Conservation (phyloP, 2,329 filamentous ascomycete species). For the Aspergillus brasiliensis region DNA sequence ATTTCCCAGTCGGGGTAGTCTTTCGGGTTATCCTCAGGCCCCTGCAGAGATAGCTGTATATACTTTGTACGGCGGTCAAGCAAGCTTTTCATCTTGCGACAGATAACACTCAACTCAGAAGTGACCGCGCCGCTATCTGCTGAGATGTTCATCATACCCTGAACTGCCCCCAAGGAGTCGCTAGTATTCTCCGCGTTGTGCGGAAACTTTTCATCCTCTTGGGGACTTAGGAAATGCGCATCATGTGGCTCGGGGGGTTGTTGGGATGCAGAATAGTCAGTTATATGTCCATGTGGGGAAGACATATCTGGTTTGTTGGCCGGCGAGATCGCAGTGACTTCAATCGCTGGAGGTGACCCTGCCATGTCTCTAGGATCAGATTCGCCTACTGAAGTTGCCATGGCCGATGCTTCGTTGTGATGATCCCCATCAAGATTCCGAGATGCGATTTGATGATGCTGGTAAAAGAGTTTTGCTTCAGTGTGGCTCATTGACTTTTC, state of each 20-base stretch:
- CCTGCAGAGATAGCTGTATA: conserved; percentile 80
- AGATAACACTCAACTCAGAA: conserved; percentile 81
- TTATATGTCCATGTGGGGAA: background rate
- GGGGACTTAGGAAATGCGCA: conserved; percentile 2
- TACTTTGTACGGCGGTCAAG: conserved; percentile 87
- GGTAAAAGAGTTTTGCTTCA: conserved; percentile 95
- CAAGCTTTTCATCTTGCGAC: conserved; percentile 87
- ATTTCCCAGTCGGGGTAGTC: conserved; percentile 82
- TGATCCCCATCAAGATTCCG: conserved; percentile 38
- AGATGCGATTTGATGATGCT: conserved; percentile 74
- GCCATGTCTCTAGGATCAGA: background rate
- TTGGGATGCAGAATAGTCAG: background rate
- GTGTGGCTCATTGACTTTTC: conserved; percentile 94
- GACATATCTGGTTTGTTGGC: background rate
- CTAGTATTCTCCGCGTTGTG: conserved; percentile 39
- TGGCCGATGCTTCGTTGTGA: background rate
- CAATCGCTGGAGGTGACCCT: background rate
- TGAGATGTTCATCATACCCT: conserved; percentile 64
- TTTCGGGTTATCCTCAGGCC: conserved; percentile 81
- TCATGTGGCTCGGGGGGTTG: background rate
- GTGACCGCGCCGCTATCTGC: conserved; percentile 78
- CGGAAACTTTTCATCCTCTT: background rate
- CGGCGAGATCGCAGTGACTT: background rate
- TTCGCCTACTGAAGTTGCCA: background rate
- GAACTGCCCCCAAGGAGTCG: conserved; percentile 62